Evolutionary conservation across 495 filamentous ascomycete species (phyloP), one percentile per base, ranked within the genome.

Genomic region (Hypoxylon lenormandii): DNA sequence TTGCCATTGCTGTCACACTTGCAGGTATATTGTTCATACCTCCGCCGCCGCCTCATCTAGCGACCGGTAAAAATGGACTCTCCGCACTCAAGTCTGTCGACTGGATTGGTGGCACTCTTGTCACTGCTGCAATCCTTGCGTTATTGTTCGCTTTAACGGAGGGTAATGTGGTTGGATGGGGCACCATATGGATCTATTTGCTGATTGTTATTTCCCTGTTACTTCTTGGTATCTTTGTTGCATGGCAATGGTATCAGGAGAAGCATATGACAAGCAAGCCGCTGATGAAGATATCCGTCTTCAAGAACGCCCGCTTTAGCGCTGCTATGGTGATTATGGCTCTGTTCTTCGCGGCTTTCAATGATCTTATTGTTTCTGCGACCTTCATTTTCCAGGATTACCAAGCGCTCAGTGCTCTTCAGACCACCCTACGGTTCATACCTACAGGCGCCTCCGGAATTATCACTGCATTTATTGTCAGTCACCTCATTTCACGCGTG

Each of bases 21-120:
- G 78, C 88, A 15, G 89, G 85, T 7, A 65, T 87, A n/a, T 85
- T 87, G 66, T 86, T 90, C 33, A 87, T 93, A 48, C 91, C 91
- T 5, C 73, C 79, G 4, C 86, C 89, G 60, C 77, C 72, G 4
- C 79, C 81, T 45, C 67, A 64, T n/a, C 76, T 77, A 54, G 60
- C 74, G 47, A 56, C 70, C 2, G 36, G 46, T 26, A 38, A 76
- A 73, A 58, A 51, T 19, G 50, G 64, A 43, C 73, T 76, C 5
- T 74, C 78, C 74, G 13, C 70, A 15, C 73, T 74, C 16, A 62
- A 78, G 16, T 77, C 77, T 19, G 85, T 93, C 59, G 90, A 93
- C 76, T 80, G 90, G 74, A 65, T 88, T 2, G 91, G 90, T 0
- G 89, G 89, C 1, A 74, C 82, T 10, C 79, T 92, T 50, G 81